Conservation (phyloP, 805 yeast species). For the Torulaspora maleeae region DNA sequence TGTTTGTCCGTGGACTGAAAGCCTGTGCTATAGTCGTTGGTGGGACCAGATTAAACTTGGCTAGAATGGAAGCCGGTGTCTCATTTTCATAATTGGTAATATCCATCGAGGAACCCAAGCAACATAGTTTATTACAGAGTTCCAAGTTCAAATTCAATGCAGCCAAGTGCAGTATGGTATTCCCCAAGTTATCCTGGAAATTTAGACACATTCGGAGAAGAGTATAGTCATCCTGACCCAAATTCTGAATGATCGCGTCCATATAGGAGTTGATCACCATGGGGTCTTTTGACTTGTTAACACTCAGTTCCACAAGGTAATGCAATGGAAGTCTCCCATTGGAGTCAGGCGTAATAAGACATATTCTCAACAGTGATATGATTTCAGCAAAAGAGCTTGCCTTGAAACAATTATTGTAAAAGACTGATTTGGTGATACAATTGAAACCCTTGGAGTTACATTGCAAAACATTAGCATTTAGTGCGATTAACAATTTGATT, state of each 20-base stretch:
- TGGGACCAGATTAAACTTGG: slow-evolving; percentile 28
- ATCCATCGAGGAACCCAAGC: slow-evolving; percentile 33
- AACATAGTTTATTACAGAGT: slow-evolving; percentile 31
- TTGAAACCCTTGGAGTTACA: slow-evolving; percentile 59
- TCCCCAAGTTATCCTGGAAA: slow-evolving; percentile 77
- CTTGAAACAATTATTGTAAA: slow-evolving; percentile 70
- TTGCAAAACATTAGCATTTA: slow-evolving; percentile 57
- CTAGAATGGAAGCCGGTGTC: slow-evolving; percentile 30
- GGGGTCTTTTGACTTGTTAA: slow-evolving; percentile 45
- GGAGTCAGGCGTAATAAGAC: slow-evolving; percentile 66
- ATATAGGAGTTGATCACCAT: slow-evolving; percentile 54
- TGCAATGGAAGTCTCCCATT: slow-evolving; percentile 72
- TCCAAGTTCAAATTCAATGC: slow-evolving; percentile 36
- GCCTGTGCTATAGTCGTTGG: slow-evolving; percentile 14
- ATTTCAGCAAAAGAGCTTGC: slow-evolving; percentile 54
- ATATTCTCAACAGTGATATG: slow-evolving; percentile 55
- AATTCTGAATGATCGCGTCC: slow-evolving; percentile 43
- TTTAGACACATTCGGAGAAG: slow-evolving; percentile 57
- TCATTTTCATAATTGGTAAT: slow-evolving; percentile 30
- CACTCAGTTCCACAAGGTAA: slow-evolving; percentile 53
- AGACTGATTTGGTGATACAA: slow-evolving; percentile 61
- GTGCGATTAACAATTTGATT: slow-evolving; percentile 49
- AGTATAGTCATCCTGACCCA: slow-evolving; percentile 39
- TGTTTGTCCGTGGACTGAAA: slow-evolving; percentile 5
- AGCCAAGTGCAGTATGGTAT: slow-evolving; percentile 81